Conservation (phyloP, 2,329 filamentous ascomycete species). For the Cryoendolithus antarcticus region DNA sequence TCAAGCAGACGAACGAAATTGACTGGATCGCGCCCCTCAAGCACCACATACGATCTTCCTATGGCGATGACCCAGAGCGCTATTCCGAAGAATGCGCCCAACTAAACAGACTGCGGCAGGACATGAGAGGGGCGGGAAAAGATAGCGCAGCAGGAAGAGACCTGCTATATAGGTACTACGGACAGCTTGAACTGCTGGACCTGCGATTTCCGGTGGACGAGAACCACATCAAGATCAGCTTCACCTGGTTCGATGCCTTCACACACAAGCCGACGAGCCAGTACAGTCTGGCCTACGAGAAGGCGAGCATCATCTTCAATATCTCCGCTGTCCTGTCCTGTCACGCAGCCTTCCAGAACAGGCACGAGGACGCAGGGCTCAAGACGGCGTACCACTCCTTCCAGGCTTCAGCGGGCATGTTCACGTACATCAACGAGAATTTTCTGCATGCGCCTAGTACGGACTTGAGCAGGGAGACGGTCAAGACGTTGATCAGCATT, state of each 20-base stretch:
- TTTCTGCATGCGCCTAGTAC: constrained; percentile 93
- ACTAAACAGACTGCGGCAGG: constrained; percentile 87
- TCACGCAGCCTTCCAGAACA: constrained; percentile 84
- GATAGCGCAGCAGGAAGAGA: constrained; percentile 91
- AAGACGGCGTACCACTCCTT: constrained; percentile 98
- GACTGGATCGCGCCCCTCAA: constrained; percentile 94
- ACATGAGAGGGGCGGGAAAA: constrained; percentile 94
- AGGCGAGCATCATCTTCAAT: constrained; percentile 98
- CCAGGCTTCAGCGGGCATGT: constrained; percentile 97
- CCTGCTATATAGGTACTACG: constrained; percentile 92
- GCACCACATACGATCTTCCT: constrained; percentile 81
- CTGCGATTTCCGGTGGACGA: constrained; percentile 94
- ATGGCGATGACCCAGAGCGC: constrained; percentile 91
- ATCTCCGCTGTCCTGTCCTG: constrained; percentile 95
- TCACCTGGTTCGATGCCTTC: constrained; percentile 99
- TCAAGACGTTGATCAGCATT: constrained; percentile 84
- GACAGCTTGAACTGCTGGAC: constrained; percentile 88
- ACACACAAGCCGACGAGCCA: constrained; percentile 96
- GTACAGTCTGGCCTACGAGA: constrained; percentile 94
- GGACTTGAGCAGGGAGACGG: constrained; percentile 89
- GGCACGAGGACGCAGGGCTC: constrained; percentile 80
- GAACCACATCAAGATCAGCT: constrained; percentile 97
- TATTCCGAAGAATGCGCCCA: constrained; percentile 93
- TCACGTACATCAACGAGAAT: constrained; percentile 99
- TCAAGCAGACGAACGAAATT: constrained; percentile 92